phyloP scores from a whole-genome alignment of 768 basidiomycete species.

The Mycena vitilis region DNA sequence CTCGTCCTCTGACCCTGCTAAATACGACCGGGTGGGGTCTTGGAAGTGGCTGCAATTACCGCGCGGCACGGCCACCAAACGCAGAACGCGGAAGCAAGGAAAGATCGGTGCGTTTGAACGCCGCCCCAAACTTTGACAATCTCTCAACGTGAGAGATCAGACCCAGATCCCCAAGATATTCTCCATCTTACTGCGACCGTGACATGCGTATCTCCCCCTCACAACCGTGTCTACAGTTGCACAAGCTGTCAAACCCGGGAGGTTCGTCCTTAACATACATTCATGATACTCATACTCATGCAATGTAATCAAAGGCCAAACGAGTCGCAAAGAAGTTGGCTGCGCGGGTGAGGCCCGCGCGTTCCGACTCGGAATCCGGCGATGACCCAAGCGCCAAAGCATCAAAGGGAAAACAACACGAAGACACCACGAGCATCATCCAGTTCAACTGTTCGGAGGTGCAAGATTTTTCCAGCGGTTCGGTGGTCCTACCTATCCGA shows the following conservation, averaged over 20 bases:
- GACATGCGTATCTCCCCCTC: slow-evolving; percentile 84
- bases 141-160: slow-evolving; percentile 50
- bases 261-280: slow-evolving; percentile 52
- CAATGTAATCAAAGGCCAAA: slow-evolving; percentile 72
- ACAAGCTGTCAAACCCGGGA: slow-evolving; percentile 91
- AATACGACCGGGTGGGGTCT: slow-evolving; percentile 85
- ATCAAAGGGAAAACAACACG: slow-evolving; percentile 60
- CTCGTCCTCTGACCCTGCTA: slow-evolving; percentile 68
- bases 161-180: slow-evolving; percentile 75
- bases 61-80: slow-evolving; percentile 85
- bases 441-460: slow-evolving; percentile 96
- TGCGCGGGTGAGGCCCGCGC: slow-evolving; percentile 81
- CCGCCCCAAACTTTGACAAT: background rate
- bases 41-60: slow-evolving; percentile 92
- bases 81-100: slow-evolving; percentile 83
- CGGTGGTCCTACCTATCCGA: slow-evolving; percentile 89
- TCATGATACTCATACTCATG: slow-evolving; percentile 20
- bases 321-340: slow-evolving; percentile 91
- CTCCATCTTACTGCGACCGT: slow-evolving; percentile 80
- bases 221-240: slow-evolving; percentile 82
- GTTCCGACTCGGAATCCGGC: slow-evolving; percentile 78
- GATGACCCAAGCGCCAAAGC: slow-evolving; percentile 57
- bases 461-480: slow-evolving; percentile 89
- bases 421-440: slow-evolving; percentile 87
- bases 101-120: slow-evolving; percentile 70